phyloP scores from a whole-genome alignment of 306 rosid species.

The Cucurbita maxima region DNA sequence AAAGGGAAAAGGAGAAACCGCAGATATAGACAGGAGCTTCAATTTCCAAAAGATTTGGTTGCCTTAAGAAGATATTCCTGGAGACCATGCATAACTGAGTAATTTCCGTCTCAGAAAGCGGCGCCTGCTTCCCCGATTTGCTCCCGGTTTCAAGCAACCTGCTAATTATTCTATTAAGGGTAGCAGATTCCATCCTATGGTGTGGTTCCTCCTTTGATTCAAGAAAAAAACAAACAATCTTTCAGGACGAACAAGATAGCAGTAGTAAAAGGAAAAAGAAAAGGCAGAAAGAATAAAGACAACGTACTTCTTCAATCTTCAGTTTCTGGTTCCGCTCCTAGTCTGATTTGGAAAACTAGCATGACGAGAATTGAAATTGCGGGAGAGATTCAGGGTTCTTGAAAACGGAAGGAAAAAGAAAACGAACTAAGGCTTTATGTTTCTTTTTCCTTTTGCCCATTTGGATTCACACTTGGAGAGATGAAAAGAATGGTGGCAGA shows the following conservation, averaged over 20 bases:
- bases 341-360: slow-evolving; percentile 8
- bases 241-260: neutral
- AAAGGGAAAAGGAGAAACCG: slow-evolving; percentile 29
- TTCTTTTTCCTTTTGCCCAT: neutral
- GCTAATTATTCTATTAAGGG: slow-evolving; percentile 49
- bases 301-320: slow-evolving; percentile 8
- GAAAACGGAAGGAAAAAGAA: neutral
- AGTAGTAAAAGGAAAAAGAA: slow-evolving; percentile 8
- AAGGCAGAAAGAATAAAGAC: slow-evolving; percentile 16
- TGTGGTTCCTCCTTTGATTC: neutral
- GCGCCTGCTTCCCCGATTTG: slow-evolving; percentile 56
- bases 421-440: neutral
- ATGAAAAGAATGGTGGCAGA: slow-evolving; percentile 21
- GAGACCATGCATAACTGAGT: slow-evolving; percentile 64
- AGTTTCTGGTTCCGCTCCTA: neutral
- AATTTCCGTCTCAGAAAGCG: slow-evolving; percentile 61
- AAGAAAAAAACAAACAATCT: neutral
- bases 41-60: slow-evolving; percentile 74
- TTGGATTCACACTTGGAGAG: neutral
- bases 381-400: neutral
- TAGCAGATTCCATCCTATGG: slow-evolving; percentile 41
- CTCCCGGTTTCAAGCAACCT: slow-evolving; percentile 56
- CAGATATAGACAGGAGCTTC: slow-evolving; percentile 82
- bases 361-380: neutral
- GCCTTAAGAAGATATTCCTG: slow-evolving; percentile 46